Conservation (phyloP, 1,284 basidiomycete species). For the Ceratobasidium sp. region DNA sequence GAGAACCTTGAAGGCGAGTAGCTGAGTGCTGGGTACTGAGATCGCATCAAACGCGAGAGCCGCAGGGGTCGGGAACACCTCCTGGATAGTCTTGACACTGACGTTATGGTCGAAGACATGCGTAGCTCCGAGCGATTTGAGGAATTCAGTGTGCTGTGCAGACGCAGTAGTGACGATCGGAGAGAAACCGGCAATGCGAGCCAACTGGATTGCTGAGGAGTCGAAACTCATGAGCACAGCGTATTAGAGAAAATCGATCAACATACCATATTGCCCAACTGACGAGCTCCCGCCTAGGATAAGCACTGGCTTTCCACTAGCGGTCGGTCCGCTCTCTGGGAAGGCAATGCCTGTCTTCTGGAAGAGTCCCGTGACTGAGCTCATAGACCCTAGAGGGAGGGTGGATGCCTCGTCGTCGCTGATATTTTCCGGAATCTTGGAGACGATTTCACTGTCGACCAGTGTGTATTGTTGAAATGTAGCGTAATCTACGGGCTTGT, state of each 20-base stretch:
- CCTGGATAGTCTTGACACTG: constrained; percentile 22
- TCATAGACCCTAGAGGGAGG: constrained; percentile 22
- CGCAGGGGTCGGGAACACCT: not conserved
- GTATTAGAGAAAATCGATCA: too few relatives aligned
- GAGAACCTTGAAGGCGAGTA: constrained; percentile 14
- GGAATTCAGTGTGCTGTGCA: constrained; percentile 56
- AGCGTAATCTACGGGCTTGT: not conserved
- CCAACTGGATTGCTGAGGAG: constrained; percentile 45
- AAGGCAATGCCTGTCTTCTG: constrained; percentile 34
- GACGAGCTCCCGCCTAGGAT: constrained; percentile 42
- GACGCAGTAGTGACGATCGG: constrained; percentile 59
- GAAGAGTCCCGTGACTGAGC: constrained; percentile 35
- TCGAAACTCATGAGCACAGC: not conserved
- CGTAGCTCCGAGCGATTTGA: constrained; percentile 66
- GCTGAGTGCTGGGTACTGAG: constrained; percentile 5
- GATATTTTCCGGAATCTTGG: not conserved
- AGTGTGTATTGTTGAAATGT: constrained; percentile 29
- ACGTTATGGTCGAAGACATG: constrained; percentile 61
- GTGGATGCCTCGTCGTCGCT: constrained; percentile 20
- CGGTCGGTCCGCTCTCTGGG: not conserved
- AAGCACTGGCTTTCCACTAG: constrained; percentile 14
- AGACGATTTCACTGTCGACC: not conserved
- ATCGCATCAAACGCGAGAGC: constrained; percentile 16
- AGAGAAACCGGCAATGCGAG: constrained; percentile 47
- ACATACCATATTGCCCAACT: constrained; percentile 32